These are phyloP conservation scores for Salix koriyanagi DNA, from an alignment of 345 rosid genomes.

Conservation along the genomic window DNA sequence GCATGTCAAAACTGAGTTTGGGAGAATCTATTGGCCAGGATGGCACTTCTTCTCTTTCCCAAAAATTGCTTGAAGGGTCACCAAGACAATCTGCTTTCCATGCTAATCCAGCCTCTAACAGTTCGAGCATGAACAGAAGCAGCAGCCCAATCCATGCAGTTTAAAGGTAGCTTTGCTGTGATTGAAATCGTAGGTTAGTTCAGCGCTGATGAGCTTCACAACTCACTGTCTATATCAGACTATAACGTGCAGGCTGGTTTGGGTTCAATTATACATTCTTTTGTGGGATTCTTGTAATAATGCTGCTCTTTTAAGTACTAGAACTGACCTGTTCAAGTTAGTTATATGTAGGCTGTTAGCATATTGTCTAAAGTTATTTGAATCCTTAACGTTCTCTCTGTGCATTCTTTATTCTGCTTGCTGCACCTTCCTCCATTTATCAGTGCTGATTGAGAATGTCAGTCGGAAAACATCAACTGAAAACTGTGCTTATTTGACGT, in stretches of 20 bases:
- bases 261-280: slow-evolving; percentile 26
- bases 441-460: too few species aligned
- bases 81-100: slow-evolving; percentile 32
- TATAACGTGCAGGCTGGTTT: slow-evolving; percentile 32
- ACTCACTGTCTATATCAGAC: slow-evolving; percentile 32
- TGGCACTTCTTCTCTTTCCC: slow-evolving; percentile 28
- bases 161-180: slow-evolving; percentile 15
- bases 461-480: too few species aligned
- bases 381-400: slow-evolving; percentile 14
- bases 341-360: slow-evolving; percentile 21
- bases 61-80: slow-evolving; percentile 24
- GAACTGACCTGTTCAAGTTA: neutral
- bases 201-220: slow-evolving; percentile 19
- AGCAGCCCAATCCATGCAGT: slow-evolving; percentile 28
- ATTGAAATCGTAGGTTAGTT: slow-evolving; percentile 20
- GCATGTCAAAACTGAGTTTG: slow-evolving; percentile 31
- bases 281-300: slow-evolving; percentile 20
- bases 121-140: slow-evolving; percentile 16
- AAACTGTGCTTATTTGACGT: too few species aligned
- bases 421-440: neutral
- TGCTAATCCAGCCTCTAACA: slow-evolving; percentile 17
- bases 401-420: neutral
- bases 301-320: slow-evolving; percentile 13
- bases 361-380: slow-evolving; percentile 34
- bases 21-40: slow-evolving; percentile 21